These are phyloP conservation scores for Asclepias syriaca DNA, from an alignment of 257 asterid species.

Conservation along the genomic window DNA sequence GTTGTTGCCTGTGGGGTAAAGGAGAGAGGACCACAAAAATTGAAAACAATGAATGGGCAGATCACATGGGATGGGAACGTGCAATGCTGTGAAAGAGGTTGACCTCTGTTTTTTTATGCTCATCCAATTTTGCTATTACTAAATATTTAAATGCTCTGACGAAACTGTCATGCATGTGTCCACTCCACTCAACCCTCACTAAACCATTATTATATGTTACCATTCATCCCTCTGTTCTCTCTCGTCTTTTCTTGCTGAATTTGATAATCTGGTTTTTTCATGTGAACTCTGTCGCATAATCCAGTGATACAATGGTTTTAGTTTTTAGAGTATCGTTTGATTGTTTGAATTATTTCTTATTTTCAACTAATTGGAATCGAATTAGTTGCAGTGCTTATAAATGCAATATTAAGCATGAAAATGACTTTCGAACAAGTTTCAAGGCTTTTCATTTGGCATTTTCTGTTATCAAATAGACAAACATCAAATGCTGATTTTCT, in stretches of 20 bases:
- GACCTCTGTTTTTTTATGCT: slow-evolving; percentile 39
- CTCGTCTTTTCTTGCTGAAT: not conserved
- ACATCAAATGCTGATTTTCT: not conserved
- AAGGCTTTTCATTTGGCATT: not conserved
- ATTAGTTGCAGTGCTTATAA: too few relatives aligned
- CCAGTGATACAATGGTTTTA: too few relatives aligned
- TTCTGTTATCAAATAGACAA: not conserved
- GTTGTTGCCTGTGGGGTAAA: not conserved
- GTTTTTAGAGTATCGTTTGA: too few relatives aligned
- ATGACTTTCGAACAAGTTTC: not conserved
- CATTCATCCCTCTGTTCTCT: not conserved
- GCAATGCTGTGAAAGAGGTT: slow-evolving; percentile 32
- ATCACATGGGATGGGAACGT: slow-evolving; percentile 52
- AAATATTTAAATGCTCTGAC: slow-evolving; percentile 20
- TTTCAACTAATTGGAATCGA: too few relatives aligned
- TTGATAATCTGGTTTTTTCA: not conserved
- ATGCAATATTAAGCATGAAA: too few relatives aligned
- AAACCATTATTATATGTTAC: not conserved
- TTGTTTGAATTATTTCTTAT: too few relatives aligned
- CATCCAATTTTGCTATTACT: not conserved
- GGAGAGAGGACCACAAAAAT: not conserved
- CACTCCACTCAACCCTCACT: not conserved
- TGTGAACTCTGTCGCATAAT: too few relatives aligned
- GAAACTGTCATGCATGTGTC: slow-evolving; percentile 12
- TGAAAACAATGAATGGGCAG: slow-evolving; percentile 16